Base-by-base conservation (phyloP, 805 yeast genomes). In the Candida railenensis region DNA sequence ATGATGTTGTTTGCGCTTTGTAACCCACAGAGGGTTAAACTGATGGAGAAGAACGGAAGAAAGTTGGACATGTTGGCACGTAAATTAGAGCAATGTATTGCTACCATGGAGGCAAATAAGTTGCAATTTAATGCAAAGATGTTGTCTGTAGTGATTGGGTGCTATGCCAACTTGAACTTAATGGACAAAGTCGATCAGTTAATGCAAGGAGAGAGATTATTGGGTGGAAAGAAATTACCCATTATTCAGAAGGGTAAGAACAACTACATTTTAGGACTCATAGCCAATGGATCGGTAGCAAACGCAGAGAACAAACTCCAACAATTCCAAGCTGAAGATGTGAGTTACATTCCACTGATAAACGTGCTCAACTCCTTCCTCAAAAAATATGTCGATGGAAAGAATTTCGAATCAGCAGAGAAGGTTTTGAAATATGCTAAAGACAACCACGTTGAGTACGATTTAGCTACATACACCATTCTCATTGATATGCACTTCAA, bases 401-500 rank as follows among this genome's bases (percentile, higher is more conserved):
- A 69, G 36, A 69, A 80, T 48, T 71, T 67, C 25, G 69, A 69
- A 40, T 84, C 84, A 3, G 67, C 69, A n/a, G 70, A 67, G n/a
- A 67, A 79, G 12, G 61, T 85, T 37, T 66, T 69, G 22, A 48
- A 72, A 30, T 66, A 67, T 48, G 76, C 83, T 80, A 58, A 56
- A 34, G 59, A 59, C 28, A 48, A 66, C 21, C 58, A 65, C 2
- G 61, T 83, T 20, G 55, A 69, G 33, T 85, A 85, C 22, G 87
- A 82, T 58, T 70, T 81, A 40, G 81, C 81, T 15, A 83, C 91
- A 2, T 80, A 80, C 62, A 77, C 90, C 3, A 74, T 78, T 32
- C 64, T 83, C 20, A 71, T 84, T 44, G 82, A 83, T 54, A 62
- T 74, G 44, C 69, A 75, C 51, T 71, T 83, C 65, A 80, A 79